Evolutionary conservation across 306 rosid genomes (phyloP), one percentile per base, ranked within the genome.

Genomic region (Cyamopsis tetragonoloba): DNA sequence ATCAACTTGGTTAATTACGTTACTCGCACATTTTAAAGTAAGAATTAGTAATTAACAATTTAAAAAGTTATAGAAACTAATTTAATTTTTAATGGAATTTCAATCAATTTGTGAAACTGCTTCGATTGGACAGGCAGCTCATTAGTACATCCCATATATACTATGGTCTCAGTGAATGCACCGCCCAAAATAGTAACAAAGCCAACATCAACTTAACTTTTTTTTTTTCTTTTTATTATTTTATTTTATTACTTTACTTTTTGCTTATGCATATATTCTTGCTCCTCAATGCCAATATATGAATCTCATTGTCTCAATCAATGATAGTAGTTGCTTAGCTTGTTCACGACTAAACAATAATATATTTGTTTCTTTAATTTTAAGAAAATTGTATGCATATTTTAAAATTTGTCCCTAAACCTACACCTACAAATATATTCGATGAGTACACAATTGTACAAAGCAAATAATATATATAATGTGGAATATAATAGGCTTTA

Each of bases 101-200:
- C 73, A 70, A 73, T 77, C 56, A 83, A 75, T 71, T 76, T 32
- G n/a, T n/a, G 80, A 83, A 83, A 79, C 71, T 83, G 75, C 86
- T 60, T 78, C 31, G 88, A 88, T 86, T 77, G 85, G 87, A 86
- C 88, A 84, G 53, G 75, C 80, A 76, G 50, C 68, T 76, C 73
- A 83, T 71, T 28, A 71, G 83, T 88, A 77, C 82, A 78, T 66
- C 66, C 77, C 84, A 79, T 43, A 83, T 54, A 78, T 69, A 72
- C 67, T 70, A 51, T 48, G 60, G 38, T 53, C 61, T 70, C 2
- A 67, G 74, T 76, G 70, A 81, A 75, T 75, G 86, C 83, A 84
- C 78, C 77, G 82, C 86, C 78, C 79, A 72, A 84, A 87, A 75
- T 82, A 82, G 87, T 84, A 84, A 73, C 56, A 37, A 72, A 83